Evolutionary conservation across 2,329 filamentous ascomycete genomes (phyloP).

Genomic region (Ramichloridium luteum): DNA sequence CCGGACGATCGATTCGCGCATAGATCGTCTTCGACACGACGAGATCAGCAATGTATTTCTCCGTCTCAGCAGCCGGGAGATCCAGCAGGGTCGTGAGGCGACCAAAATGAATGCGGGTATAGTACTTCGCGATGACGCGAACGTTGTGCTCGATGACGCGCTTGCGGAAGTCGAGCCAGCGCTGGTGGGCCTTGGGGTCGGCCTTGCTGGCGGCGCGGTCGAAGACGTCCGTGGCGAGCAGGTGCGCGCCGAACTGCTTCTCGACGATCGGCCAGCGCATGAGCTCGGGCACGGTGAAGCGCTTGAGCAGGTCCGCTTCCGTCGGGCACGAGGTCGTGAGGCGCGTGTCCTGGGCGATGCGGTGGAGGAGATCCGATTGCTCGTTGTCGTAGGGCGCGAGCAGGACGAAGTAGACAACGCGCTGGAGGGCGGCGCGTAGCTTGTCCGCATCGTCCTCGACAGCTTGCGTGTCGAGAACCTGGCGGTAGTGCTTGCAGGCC

Average conservation of each 20-base stretch:
- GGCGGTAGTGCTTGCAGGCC: conserved; percentile 94
- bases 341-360: conserved; percentile 74
- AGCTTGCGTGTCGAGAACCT: conserved; percentile 90
- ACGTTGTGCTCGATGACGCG: conserved; percentile 99
- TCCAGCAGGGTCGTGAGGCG: conserved; percentile 85
- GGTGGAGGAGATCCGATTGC: conserved; percentile 91
- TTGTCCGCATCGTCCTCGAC: conserved; percentile 82
- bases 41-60: conserved; percentile 96
- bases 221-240: conserved; percentile 85
- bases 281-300: conserved; percentile 89
- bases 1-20: conserved; percentile 91
- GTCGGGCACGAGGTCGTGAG: conserved; percentile 43
- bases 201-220: conserved; percentile 33
- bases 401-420: conserved; percentile 95
- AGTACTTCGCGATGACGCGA: conserved; percentile 94
- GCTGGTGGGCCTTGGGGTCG: conserved; percentile 71
- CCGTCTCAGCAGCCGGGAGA: conserved; percentile 86
- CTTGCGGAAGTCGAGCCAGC: conserved; percentile 93
- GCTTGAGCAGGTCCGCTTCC: conserved; percentile 77
- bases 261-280: conserved; percentile 97
- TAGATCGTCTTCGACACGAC: conserved; percentile 97
- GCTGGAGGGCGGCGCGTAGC: conserved; percentile 73
- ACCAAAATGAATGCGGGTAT: conserved; percentile 89
- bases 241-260: conserved; percentile 74
- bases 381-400: conserved; percentile 97